A percentile compares a stretch with the other conserved stretches of the same genome.
phyloP scores from a whole-genome alignment of 2,329 filamentous ascomycete genomes.

The Aspergillus sergii region DNA sequence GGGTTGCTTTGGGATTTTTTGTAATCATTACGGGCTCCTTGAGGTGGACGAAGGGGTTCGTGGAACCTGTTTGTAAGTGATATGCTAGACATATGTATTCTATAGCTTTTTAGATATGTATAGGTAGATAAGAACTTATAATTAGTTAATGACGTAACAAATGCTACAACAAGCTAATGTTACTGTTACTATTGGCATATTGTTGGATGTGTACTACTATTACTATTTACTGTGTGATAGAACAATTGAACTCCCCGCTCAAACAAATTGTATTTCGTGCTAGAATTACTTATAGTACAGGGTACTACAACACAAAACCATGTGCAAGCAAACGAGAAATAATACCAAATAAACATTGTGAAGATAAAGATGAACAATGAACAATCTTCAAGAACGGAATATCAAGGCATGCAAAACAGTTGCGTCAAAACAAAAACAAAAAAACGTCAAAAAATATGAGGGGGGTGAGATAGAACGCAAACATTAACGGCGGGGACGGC shows the following conservation, averaged over 20 bases:
- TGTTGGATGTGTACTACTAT: background rate
- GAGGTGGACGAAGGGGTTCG: conserved; percentile 53
- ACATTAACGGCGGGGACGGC: conserved; percentile 25
- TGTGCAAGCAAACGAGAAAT: conserved; percentile 29
- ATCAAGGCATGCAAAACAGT: conserved; percentile 4
- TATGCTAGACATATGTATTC: background rate
- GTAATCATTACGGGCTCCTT: conserved; percentile 60
- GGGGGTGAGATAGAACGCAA: conserved; percentile 21
- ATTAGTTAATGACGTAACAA: background rate
- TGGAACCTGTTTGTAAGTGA: conserved; percentile 34
- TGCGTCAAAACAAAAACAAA: conserved; percentile 13
- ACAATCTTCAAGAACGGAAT: conserved; percentile 7
- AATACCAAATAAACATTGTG: conserved; percentile 9
- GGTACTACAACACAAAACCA: conserved; percentile 34
- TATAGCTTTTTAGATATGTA: background rate
- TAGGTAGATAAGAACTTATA: background rate
- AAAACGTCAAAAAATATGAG: background rate
- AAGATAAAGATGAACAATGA: conserved; percentile 7
- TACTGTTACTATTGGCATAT: background rate
- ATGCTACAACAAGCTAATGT: background rate
- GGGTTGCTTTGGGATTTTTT: conserved; percentile 50
- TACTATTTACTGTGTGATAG: background rate
- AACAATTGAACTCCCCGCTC: conserved; percentile 27
- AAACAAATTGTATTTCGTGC: conserved; percentile 34
- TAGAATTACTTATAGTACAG: conserved; percentile 44